Conservation (phyloP, 305 asterid species). For the Euphrasia arctica region DNA sequence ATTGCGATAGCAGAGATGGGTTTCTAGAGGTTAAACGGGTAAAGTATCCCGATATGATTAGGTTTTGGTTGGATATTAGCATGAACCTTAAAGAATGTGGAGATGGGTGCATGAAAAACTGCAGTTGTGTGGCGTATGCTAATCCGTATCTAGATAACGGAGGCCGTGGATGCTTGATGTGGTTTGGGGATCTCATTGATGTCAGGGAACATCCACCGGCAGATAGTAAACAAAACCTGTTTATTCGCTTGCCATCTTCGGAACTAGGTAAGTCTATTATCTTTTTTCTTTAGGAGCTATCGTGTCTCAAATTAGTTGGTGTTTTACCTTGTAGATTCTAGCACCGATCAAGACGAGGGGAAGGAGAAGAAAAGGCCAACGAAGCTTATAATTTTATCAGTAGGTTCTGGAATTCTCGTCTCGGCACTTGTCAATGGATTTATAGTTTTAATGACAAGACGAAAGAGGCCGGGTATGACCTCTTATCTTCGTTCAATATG, state of each 20-base stretch:
- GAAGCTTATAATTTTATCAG: slow-evolving; percentile 17
- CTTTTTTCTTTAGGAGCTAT: not conserved
- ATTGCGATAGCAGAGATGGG: slow-evolving; percentile 35
- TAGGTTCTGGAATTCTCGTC: slow-evolving; percentile 17
- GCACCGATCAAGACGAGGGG: not conserved
- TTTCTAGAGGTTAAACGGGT: slow-evolving; percentile 31
- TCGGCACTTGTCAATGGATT: slow-evolving; percentile 11
- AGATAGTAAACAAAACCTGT: slow-evolving; percentile 31
- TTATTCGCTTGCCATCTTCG: slow-evolving; percentile 36
- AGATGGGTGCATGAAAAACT: slow-evolving; percentile 32
- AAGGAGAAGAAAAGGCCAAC: slow-evolving; percentile 6
- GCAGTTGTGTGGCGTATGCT: slow-evolving; percentile 43
- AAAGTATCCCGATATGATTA: slow-evolving; percentile 38
- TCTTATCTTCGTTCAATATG: not conserved
- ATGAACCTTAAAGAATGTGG: slow-evolving; percentile 34
- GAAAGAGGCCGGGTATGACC: slow-evolving; percentile 16
- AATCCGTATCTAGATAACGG: slow-evolving; percentile 28
- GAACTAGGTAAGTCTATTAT: slow-evolving; percentile 17
- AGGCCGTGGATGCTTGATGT: slow-evolving; percentile 39
- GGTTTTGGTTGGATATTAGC: slow-evolving; percentile 21
- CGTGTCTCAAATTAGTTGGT: not conserved
- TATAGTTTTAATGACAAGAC: slow-evolving; percentile 9
- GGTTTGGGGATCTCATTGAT: slow-evolving; percentile 49
- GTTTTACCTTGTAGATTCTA: slow-evolving; percentile 6
- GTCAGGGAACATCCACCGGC: slow-evolving; percentile 26